Conservation (phyloP, 2,329 filamentous ascomycete genomes). For the Ophiocordyceps sinensis region DNA sequence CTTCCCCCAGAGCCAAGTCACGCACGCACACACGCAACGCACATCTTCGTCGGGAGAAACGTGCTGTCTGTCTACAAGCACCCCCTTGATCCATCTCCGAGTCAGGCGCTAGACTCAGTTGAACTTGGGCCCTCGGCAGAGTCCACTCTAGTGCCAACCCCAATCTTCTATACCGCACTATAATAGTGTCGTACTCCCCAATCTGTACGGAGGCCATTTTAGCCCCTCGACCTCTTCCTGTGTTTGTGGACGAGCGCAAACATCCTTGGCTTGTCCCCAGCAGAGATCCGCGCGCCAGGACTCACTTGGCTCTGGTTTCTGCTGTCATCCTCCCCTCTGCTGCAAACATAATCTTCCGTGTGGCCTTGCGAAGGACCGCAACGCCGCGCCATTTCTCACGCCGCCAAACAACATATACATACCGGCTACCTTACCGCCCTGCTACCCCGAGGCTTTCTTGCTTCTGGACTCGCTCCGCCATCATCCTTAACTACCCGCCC, state of each 20-base stretch:
- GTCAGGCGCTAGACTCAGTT: slow-evolving; percentile 21
- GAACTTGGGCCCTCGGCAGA: slow-evolving; percentile 18
- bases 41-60: neutral
- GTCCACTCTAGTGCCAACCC: slow-evolving; percentile 13
- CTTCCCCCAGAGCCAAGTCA: neutral
- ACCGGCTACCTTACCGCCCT: slow-evolving; percentile 8
- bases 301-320: slow-evolving; percentile 6
- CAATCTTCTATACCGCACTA: slow-evolving; percentile 21
- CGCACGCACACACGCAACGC: neutral
- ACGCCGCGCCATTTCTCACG: slow-evolving; percentile 13
- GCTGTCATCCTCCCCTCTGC: slow-evolving; percentile 3
- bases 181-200: slow-evolving; percentile 25
- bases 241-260: slow-evolving; percentile 11
- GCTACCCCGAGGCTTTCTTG: slow-evolving; percentile 15
- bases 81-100: slow-evolving; percentile 9
- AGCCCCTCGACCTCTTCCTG: slow-evolving; percentile 10
- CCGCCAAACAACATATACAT: slow-evolving; percentile 21
- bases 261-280: slow-evolving; percentile 8
- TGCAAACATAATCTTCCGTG: slow-evolving; percentile 3
- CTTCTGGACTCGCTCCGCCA: slow-evolving; percentile 4
- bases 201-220: slow-evolving; percentile 14
- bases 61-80: neutral
- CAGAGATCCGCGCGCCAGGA: slow-evolving; percentile 9
- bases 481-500: slow-evolving; percentile 10
- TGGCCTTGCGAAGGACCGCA: slow-evolving; percentile 1